Percentiles rank a stretch among this genome's conserved stretches.
Evolutionary conservation across 163 green algal genomes (phyloP).

Genomic region (Scenedesmus sp.): DNA sequence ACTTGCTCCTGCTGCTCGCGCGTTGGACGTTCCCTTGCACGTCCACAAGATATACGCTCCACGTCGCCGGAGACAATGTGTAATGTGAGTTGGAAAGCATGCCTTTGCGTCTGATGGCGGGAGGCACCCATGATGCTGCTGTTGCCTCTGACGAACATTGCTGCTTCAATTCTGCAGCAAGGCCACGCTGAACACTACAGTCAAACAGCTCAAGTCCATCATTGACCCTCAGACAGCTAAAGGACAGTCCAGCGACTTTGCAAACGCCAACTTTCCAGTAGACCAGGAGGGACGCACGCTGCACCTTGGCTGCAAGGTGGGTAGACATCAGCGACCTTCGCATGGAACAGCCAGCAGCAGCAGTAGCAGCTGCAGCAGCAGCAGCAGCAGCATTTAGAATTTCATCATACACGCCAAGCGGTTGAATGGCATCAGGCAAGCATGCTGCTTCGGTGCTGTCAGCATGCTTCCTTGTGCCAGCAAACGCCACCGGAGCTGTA

Average conservation of each 20-base stretch:
- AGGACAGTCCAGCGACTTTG: slow-evolving; percentile 42
- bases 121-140: neutral
- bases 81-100: neutral
- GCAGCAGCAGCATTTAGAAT: neutral
- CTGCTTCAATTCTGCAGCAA: slow-evolving; percentile 20
- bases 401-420: neutral
- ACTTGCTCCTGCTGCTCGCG: neutral
- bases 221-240: slow-evolving; percentile 43
- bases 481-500: too few relatives aligned
- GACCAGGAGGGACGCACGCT: slow-evolving; percentile 75
- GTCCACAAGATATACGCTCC: neutral
- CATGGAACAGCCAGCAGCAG: neutral
- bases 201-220: slow-evolving; percentile 55
- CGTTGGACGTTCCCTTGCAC: neutral
- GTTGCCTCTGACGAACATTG: neutral
- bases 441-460: neutral
- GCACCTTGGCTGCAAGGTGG: slow-evolving; percentile 76
- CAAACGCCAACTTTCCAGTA: slow-evolving; percentile 70
- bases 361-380: neutral
- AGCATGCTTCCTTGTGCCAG: too few relatives aligned
- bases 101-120: neutral
- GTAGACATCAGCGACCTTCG: neutral
- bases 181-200: slow-evolving; percentile 41
- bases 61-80: neutral
- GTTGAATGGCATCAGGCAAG: neutral